A percentile compares a stretch with the other conserved stretches of the same genome.
phyloP scores from a whole-genome alignment of 129 eudicot genomes.

The Flaveria bidentis region DNA sequence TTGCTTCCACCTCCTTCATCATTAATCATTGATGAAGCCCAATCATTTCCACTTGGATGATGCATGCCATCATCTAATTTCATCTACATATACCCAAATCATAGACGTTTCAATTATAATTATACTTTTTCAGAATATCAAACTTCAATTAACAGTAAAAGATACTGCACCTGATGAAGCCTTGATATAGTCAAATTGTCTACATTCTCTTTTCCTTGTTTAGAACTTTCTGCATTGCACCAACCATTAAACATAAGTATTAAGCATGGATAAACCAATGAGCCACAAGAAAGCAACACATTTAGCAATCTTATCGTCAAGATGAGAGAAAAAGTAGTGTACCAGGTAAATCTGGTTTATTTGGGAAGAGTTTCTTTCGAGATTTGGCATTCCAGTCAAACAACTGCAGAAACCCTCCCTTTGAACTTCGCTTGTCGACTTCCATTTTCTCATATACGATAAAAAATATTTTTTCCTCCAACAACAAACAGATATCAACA shows the following conservation, averaged over 20 bases:
- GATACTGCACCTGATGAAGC: slow-evolving; percentile 51
- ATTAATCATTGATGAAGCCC: slow-evolving; percentile 53
- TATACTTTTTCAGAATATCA: neutral
- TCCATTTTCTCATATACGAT: slow-evolving; percentile 66
- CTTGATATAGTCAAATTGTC: slow-evolving; percentile 46
- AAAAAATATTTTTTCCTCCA: slow-evolving; percentile 7
- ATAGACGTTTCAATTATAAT: slow-evolving; percentile 20
- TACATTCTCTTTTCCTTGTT: slow-evolving; percentile 67
- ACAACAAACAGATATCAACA: slow-evolving; percentile 27
- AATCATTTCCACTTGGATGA: slow-evolving; percentile 47
- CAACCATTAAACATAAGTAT: neutral
- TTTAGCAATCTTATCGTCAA: neutral
- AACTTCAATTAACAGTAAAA: neutral
- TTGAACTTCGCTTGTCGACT: slow-evolving; percentile 75
- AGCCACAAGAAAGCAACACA: neutral
- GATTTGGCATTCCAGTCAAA: slow-evolving; percentile 99
- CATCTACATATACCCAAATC: slow-evolving; percentile 42
- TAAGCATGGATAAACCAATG: neutral
- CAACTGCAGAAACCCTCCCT: slow-evolving; percentile 91
- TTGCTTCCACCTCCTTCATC: slow-evolving; percentile 65
- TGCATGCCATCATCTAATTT: slow-evolving; percentile 50
- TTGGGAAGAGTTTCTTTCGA: slow-evolving; percentile 84
- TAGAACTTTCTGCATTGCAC: slow-evolving; percentile 53
- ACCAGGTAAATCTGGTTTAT: slow-evolving; percentile 74
- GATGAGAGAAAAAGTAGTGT: slow-evolving; percentile 6